Base-by-base conservation (phyloP, 2,329 filamentous ascomycete species). In the Penicillium sp. region DNA sequence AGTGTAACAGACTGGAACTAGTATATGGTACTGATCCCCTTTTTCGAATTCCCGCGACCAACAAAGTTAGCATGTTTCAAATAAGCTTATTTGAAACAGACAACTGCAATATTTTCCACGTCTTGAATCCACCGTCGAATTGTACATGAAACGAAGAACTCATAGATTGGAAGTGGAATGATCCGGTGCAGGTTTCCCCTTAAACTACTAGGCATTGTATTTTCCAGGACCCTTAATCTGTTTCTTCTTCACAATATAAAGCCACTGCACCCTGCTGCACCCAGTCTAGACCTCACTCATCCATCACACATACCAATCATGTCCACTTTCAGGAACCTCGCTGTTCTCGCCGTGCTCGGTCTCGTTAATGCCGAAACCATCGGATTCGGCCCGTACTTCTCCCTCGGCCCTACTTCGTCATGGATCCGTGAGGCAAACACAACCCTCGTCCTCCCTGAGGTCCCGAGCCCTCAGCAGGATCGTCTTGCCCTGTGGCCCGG, bases 401-500 rank as follows among this genome's bases (percentile, higher is more conserved):
- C 65, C 24, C 61, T 70, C 39, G 69, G 69, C 3, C 67, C 68
- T 40, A 68, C 67, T 2, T 49, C 58, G 31, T 70, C 66, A 24
- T 70, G 66, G 64, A 71, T 72, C 43, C 63, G 67, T 13, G 66
- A 69, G 46, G 65, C 69, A 4, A 68, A 56, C 13, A 69, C 68
- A 5, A 72, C 68, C 0, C 49, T 71, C 9, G 63, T 70, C 1
- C 60, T 71, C 8, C 68, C 68, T 1, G 54, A 65, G 7, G 59
- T 59, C 1, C 69, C 68, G 4, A 68, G 52, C 39, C 62, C 62
- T 3, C 56, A 65, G 45, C 47, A 54, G 6, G 66, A 69, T 38
- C 64, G 67, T n/a, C 65, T 71, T 8, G 68, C 68, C 2, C 56
- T 72, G 6, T 72, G 68, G 68, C 67, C 68, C 2, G 69, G 69